Evolutionary conservation across 2,329 filamentous ascomycete species (phyloP).

Genomic region (Fusarium sacchari): DNA sequence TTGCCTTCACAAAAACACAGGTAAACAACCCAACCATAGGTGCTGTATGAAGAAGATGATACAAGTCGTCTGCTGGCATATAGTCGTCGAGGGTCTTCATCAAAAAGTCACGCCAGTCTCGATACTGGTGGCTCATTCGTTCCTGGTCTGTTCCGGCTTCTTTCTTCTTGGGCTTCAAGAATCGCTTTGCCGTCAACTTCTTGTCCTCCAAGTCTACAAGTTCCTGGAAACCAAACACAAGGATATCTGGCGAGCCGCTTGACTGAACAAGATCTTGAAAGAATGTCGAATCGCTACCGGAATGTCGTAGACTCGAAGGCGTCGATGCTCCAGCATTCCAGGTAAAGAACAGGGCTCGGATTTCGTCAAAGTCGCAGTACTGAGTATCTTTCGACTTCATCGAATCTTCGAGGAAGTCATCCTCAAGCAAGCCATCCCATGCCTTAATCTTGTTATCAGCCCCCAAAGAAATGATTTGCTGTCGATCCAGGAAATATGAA

Average conservation of each 20-base stretch:
- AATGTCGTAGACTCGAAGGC: constrained; percentile 80
- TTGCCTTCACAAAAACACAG: constrained; percentile 91
- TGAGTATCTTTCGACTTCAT: constrained; percentile 87
- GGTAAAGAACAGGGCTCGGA: constrained; percentile 84
- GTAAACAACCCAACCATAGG: constrained; percentile 93
- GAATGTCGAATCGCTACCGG: constrained; percentile 77
- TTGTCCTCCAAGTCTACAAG: constrained; percentile 98
- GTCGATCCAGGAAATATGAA: constrained; percentile 83
- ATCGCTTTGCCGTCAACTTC: constrained; percentile 93
- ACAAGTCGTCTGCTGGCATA: constrained; percentile 79
- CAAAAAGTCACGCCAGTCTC: constrained; percentile 94
- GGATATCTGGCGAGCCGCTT: constrained; percentile 84
- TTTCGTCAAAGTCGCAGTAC: constrained; percentile 86
- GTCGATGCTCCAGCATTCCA: constrained; percentile 99
- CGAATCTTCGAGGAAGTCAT: constrained; percentile 91
- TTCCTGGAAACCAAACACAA: constrained; percentile 97
- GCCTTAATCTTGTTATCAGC: constrained; percentile 84
- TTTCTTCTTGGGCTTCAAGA: constrained; percentile 92
- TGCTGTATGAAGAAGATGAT: constrained; percentile 87
- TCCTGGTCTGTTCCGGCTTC: constrained; percentile 82
- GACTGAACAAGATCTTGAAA: constrained; percentile 81
- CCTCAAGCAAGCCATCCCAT: constrained; percentile 93
- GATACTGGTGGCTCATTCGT: constrained; percentile 96
- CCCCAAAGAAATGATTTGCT: constrained; percentile 87
- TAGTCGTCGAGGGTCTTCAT: constrained; percentile 84